phyloP scores from a whole-genome alignment of 371 early-diverging fungal genomes.

The Lichtheimia corymbifera region DNA sequence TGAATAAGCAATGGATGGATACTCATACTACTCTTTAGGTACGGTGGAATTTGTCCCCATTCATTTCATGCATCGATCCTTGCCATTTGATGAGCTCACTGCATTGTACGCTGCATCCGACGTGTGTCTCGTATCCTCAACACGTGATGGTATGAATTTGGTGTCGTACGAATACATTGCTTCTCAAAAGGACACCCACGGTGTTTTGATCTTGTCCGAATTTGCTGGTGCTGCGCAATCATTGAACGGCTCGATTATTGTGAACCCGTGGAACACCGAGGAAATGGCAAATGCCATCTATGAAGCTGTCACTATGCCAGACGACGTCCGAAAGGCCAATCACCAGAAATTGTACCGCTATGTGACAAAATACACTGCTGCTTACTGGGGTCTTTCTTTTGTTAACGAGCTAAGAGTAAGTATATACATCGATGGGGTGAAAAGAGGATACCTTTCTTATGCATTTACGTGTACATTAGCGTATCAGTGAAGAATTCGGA shows the following conservation, averaged over 20 bases:
- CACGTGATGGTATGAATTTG: conserved; percentile 99
- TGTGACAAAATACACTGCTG: conserved; percentile 97
- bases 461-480: conserved; percentile 18
- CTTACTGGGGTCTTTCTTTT: conserved; percentile 97
- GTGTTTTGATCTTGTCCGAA: conserved; percentile 96
- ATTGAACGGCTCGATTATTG: conserved; percentile 93
- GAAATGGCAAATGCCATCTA: conserved; percentile 91
- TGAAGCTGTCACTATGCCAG: conserved; percentile 92
- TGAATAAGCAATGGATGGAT: too few relatives aligned
- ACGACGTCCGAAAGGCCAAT: conserved; percentile 77
- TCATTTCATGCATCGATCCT: conserved; percentile 96
- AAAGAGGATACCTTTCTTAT: too few relatives aligned
- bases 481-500: conserved; percentile 72
- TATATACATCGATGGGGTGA: too few relatives aligned
- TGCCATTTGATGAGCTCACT: conserved; percentile 93
- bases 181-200: conserved; percentile 91
- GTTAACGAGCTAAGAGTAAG: conserved; percentile 79
- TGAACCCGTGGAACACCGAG: conserved; percentile 99
- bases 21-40: not conserved
- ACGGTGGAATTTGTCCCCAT: conserved; percentile 97
- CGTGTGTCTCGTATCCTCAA: conserved; percentile 96
- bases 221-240: conserved; percentile 99
- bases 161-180: conserved; percentile 98
- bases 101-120: conserved; percentile 97
- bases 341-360: conserved; percentile 92